Base-by-base conservation (phyloP, 179 eudicot species). In the Nepenthes alata region DNA sequence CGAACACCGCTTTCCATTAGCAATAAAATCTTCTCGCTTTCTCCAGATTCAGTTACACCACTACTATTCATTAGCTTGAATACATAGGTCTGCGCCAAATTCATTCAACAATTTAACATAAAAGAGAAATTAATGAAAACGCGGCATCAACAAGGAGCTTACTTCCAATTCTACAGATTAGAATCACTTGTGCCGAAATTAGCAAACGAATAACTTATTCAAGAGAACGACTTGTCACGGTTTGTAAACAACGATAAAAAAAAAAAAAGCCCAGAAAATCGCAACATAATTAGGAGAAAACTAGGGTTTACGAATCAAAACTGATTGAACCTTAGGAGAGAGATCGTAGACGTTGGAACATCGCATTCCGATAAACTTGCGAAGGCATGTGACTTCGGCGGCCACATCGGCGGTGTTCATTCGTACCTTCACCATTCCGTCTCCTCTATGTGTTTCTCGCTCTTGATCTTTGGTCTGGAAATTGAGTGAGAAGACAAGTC, bases 401-500 rank as follows among this genome's bases (percentile, higher is more conserved):
- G 98, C 97, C 67, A 93, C 98, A 60, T 93, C 98, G 53, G 98
- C 98, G 65, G 98, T 93, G 83, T 93, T 93, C 98, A 93, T 93
- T 15, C 98, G 96, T 6, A 89, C 96, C 70, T 93, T 93, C 87
- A 93, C 98, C 98, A 93, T 93, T 16, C 50, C 48, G 25, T 25
- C 25, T 25, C 25, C 25, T 25, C 25, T 0, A 25, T 25, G 25
- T 25, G 25, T 25, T 25, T 25, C 25, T 25, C 25, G 25, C 25
- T 25, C 25, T 25, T 25, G 25, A 25, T 25, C 25, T 25, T 25
- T 25, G 25, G 25, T 25, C 25, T 25, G 25, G 25, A 25, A 25
- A 25, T 25, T 25, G 25, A 25, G 25, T 0, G 25, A 25, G 25
- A 25, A 25, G 25, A 25, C 25, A 25, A 25, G 25, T 25, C 25